Percentiles rank a stretch among this genome's conserved stretches.
Conservation (phyloP, 2,329 filamentous ascomycete species). For the Fusarium paranaense region DNA sequence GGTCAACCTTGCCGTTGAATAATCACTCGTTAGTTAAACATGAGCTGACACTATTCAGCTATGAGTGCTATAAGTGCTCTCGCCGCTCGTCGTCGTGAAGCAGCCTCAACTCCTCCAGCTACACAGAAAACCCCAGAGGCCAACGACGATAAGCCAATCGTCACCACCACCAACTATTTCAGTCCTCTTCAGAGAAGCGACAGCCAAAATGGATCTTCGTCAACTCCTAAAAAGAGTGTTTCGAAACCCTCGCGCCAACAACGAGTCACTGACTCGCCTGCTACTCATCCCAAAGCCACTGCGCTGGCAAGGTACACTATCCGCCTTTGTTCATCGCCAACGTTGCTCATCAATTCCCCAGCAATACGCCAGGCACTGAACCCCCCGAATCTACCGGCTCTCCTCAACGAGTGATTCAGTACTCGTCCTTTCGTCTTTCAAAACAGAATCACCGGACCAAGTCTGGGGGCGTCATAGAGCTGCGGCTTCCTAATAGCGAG, state of each 20-base stretch:
- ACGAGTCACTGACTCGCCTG: conserved; percentile 19
- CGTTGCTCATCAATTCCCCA: conserved; percentile 15
- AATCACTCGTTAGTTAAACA: background rate
- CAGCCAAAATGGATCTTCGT: conserved; percentile 14
- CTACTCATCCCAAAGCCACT: conserved; percentile 15
- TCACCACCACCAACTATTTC: conserved; percentile 45
- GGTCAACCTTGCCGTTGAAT: conserved; percentile 14
- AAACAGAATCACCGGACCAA: conserved; percentile 58
- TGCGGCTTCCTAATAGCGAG: conserved; percentile 63
- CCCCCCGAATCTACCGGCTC: conserved; percentile 7
- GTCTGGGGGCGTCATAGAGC: conserved; percentile 52
- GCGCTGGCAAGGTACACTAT: conserved; percentile 27
- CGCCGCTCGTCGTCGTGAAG: conserved; percentile 49
- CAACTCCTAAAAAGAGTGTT: conserved; percentile 33
- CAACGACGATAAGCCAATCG: conserved; percentile 20
- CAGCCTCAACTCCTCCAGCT: conserved; percentile 21
- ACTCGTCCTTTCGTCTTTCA: conserved; percentile 60
- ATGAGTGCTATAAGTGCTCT: conserved; percentile 54
- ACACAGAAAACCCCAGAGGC: conserved; percentile 18
- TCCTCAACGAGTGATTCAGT: conserved; percentile 42
- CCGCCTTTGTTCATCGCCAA: background rate
- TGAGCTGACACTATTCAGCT: conserved; percentile 9
- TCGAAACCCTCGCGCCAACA: conserved; percentile 23
- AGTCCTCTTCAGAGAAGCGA: conserved; percentile 41
- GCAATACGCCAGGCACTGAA: background rate